Conservation (phyloP, 1,284 basidiomycete species). For the Austropuccinia psidii region DNA sequence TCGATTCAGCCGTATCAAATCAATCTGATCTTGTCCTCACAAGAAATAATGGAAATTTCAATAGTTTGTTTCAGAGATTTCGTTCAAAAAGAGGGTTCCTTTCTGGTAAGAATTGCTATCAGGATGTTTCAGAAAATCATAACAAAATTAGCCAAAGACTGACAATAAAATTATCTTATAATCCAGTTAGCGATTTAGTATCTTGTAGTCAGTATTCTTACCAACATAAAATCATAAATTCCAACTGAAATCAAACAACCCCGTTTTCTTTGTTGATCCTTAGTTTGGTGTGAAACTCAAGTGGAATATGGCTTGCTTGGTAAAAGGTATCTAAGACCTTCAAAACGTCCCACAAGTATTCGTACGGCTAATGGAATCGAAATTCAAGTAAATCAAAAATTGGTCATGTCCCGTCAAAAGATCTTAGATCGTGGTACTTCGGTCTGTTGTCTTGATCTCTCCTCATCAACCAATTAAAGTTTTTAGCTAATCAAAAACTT, state of each 20-base stretch:
- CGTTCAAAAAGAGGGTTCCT: neutral
- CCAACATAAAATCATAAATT: neutral
- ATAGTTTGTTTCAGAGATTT: slow-evolving; percentile 6
- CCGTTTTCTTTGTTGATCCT: neutral
- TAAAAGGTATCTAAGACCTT: slow-evolving; percentile 16
- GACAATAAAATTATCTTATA: neutral
- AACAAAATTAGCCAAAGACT: neutral
- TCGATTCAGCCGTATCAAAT: too few relatives aligned
- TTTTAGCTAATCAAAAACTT: neutral
- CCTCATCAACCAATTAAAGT: neutral
- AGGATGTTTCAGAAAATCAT: too few relatives aligned
- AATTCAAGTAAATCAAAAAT: slow-evolving; percentile 3
- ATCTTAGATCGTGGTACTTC: slow-evolving; percentile 20
- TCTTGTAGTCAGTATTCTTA: slow-evolving; percentile 20
- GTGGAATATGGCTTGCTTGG: slow-evolving; percentile 33
- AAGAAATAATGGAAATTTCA: too few relatives aligned
- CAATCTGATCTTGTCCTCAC: too few relatives aligned
- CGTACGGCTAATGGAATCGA: neutral
- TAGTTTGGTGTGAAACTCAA: slow-evolving; percentile 34
- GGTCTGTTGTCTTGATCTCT: neutral
- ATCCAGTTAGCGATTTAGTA: slow-evolving; percentile 25
- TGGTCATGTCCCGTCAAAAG: slow-evolving; percentile 21
- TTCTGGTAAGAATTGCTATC: neutral
- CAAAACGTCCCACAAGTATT: slow-evolving; percentile 4
- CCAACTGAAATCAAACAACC: neutral